A percentile compares a stretch with the other conserved stretches of the same genome.
Conservation (phyloP, 1,284 basidiomycete genomes). For the Caloboletus firmus region DNA sequence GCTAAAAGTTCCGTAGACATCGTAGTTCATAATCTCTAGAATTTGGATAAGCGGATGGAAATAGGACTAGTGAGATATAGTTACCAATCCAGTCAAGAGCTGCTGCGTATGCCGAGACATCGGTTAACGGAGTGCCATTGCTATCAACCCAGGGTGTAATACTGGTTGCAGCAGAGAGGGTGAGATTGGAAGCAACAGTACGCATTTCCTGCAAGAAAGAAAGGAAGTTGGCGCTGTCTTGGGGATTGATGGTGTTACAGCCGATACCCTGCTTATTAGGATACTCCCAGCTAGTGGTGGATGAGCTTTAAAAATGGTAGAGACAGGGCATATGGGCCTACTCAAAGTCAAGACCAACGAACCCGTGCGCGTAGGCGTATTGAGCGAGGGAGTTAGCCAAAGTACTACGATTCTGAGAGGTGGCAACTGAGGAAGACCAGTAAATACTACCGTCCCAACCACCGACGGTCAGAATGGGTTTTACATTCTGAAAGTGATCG, state of each 20-base stretch:
- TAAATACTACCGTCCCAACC: conserved; percentile 82
- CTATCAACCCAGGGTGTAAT: conserved; percentile 66
- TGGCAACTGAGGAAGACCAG: conserved; percentile 76
- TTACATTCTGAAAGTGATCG: conserved; percentile 47
- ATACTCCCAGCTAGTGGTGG: conserved; percentile 77
- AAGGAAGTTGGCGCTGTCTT: conserved; percentile 75
- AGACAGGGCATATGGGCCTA: conserved; percentile 34
- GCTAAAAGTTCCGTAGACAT: conserved; percentile 65
- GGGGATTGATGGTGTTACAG: conserved; percentile 63
- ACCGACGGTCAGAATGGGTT: conserved; percentile 78
- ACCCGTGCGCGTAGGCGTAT: conserved; percentile 61
- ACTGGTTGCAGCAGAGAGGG: conserved; percentile 74
- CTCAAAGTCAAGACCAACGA: conserved; percentile 90
- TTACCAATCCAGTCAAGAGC: conserved; percentile 72
- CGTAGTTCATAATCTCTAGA: conserved; percentile 81
- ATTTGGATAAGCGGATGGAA: conserved; percentile 21
- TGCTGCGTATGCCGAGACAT: conserved; percentile 69
- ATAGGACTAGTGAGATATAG: conserved; percentile 16
- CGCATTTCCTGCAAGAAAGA: conserved; percentile 75
- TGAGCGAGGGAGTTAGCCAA: conserved; percentile 67
- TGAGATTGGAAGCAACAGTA: conserved; percentile 54
- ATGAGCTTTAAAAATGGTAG: conserved; percentile 1
- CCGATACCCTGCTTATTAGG: conserved; percentile 70
- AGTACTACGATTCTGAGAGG: conserved; percentile 55
- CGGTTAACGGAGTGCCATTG: conserved; percentile 54